A percentile compares a stretch with the other conserved stretches of the same genome.
phyloP scores from a whole-genome alignment of 805 yeast genomes.

The Yamadazyma sp. region DNA sequence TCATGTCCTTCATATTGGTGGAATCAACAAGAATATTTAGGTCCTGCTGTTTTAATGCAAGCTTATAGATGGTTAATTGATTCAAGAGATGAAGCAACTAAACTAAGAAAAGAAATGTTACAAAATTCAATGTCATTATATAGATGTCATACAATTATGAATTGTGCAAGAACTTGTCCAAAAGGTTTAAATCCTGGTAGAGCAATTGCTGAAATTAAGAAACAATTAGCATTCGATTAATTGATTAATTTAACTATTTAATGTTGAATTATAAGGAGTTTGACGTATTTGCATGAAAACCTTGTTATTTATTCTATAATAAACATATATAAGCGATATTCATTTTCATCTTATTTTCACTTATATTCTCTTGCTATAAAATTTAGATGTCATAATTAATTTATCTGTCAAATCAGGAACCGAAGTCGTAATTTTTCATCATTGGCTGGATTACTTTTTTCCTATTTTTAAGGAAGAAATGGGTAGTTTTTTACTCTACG shows the following conservation, averaged over 20 bases:
- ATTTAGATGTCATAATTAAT: too few relatives aligned
- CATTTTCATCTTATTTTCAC: too few relatives aligned
- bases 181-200: constrained; percentile 97
- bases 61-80: constrained; percentile 99
- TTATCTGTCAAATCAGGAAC: too few relatives aligned
- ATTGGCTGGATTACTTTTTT: too few relatives aligned
- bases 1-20: constrained; percentile 99
- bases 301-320: too few relatives aligned
- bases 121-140: constrained; percentile 96
- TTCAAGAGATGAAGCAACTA: constrained; percentile 90
- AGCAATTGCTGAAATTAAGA: constrained; percentile 97
- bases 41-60: constrained; percentile 99
- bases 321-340: too few relatives aligned
- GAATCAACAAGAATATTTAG: constrained; percentile 98
- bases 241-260: background rate
- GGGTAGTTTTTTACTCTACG: too few relatives aligned
- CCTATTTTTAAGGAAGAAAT: too few relatives aligned
- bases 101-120: constrained; percentile 78
- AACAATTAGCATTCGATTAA: constrained; percentile 79
- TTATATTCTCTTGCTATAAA: too few relatives aligned
- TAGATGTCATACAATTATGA: constrained; percentile 99
- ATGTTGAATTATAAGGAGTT: too few relatives aligned
- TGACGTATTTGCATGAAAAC: too few relatives aligned
- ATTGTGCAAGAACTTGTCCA: constrained; percentile 97
- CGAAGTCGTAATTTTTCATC: too few relatives aligned